Base-by-base conservation (phyloP, 208 protist species). In the Acanthamoeba royreba region DNA sequence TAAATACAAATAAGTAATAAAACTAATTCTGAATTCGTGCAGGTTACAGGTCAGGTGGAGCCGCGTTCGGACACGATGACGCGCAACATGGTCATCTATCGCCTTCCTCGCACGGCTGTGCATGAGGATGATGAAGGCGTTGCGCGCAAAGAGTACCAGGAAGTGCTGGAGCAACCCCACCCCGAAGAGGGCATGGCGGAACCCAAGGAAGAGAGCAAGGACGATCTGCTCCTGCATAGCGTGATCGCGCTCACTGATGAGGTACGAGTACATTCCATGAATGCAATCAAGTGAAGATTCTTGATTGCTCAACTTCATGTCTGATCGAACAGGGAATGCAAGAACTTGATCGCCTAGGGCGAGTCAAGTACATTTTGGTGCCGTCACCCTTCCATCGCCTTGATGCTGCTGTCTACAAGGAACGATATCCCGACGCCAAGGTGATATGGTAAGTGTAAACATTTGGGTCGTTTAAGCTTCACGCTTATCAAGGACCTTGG, bases 51-150 rank as follows among this genome's bases (percentile, higher is more conserved):
- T 25, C 66, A 25, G 7, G 66, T 77, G 35, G 66, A 77, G 35
- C 66, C 66, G 35, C 4, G 33, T 31, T 77, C 66, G 17, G 66
- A 77, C 35, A 38, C 66, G 35, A 38, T 87, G 77, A 31, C n/a
- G 43, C 40, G 77, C 15, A 87, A 87, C 47, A 87, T 87, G 77
- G 77, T 87, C 28, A 45, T 87, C 9, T 87, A 87, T 55, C 77
- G 77, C 43, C 77, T 87, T 0, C 77, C 77, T 17, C 77, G n/a
- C n/a, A n/a, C n/a, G n/a, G 46, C 49, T n/a, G n/a, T n/a, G n/a
- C n/a, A n/a, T n/a, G n/a, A n/a, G n/a, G n/a, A n/a, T n/a, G n/a
- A n/a, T n/a, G n/a, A 55, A 9, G 19, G 49, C 9, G 9, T 55
- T 19, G 19, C 49, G 19, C 49, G 49, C 13, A 55, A 55, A 19